A percentile compares a stretch with the other conserved stretches of the same genome.
Conservation (phyloP, 768 basidiomycete species). For the Steccherinum ochraceum region DNA sequence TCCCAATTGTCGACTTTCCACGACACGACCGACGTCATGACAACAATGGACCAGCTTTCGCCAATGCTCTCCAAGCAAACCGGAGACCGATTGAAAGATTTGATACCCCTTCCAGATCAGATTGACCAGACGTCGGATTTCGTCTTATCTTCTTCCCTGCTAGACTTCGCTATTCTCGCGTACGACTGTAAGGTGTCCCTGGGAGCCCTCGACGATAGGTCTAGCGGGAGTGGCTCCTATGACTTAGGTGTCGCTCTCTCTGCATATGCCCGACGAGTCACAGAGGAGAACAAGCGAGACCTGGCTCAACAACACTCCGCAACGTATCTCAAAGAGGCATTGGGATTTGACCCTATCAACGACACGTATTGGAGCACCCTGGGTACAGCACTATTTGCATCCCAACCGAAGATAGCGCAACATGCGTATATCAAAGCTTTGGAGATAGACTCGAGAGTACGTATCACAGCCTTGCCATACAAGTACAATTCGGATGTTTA, state of each 20-base stretch:
- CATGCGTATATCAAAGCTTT: conserved; percentile 89
- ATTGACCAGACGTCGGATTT: conserved; percentile 16
- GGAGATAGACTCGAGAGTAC: conserved; percentile 79
- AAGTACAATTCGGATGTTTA: conserved; percentile 1
- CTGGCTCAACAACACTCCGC: conserved; percentile 36
- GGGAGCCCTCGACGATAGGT: conserved; percentile 41
- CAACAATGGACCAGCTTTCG: conserved; percentile 27
- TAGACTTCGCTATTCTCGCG: conserved; percentile 49
- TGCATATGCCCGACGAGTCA: conserved; percentile 32
- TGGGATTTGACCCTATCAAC: conserved; percentile 68
- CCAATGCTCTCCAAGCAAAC: conserved; percentile 34
- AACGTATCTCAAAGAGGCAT: conserved; percentile 58
- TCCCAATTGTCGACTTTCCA: conserved; percentile 45
- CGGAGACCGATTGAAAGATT: conserved; percentile 34
- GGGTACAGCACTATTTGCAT: conserved; percentile 63
- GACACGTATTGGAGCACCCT: conserved; percentile 78
- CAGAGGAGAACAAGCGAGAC: conserved; percentile 25
- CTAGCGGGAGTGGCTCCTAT: conserved; percentile 58
- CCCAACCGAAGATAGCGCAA: conserved; percentile 71
- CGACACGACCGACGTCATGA: conserved; percentile 34
- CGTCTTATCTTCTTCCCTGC: conserved; percentile 25
- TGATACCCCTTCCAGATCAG: conserved; percentile 28
- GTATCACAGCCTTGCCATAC: too few relatives aligned
- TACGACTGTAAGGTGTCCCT: conserved; percentile 60
- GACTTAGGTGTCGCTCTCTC: conserved; percentile 67